Conservation (phyloP, 805 yeast genomes). For the Metschnikowia shivogae region DNA sequence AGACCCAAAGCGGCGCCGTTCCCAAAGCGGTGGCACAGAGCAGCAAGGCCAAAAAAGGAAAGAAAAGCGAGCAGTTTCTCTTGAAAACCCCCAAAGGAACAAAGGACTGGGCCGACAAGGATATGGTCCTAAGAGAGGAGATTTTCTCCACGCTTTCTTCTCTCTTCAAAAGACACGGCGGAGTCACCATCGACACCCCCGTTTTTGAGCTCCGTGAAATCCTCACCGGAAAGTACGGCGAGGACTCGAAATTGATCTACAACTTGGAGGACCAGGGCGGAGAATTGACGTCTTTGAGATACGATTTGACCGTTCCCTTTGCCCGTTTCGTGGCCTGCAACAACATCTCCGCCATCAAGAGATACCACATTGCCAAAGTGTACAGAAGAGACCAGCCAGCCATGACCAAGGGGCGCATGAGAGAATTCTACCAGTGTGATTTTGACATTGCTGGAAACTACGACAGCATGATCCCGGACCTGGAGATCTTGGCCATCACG, state of each 20-base stretch:
- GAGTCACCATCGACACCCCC: slow-evolving; percentile 97
- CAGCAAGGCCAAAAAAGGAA: slow-evolving; percentile 28
- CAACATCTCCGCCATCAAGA: slow-evolving; percentile 80
- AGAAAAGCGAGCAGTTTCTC: slow-evolving; percentile 57
- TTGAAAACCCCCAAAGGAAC: slow-evolving; percentile 96
- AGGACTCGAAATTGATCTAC: slow-evolving; percentile 93
- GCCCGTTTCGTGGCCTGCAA: slow-evolving; percentile 97
- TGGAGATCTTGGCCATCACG: slow-evolving; percentile 76
- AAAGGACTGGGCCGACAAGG: slow-evolving; percentile 97
- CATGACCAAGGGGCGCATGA: slow-evolving; percentile 99
- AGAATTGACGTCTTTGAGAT: slow-evolving; percentile 89
- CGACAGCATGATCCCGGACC: slow-evolving; percentile 94
- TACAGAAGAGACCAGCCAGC: slow-evolving; percentile 99
- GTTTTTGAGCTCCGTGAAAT: slow-evolving; percentile 96
- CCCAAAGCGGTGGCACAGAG: slow-evolving; percentile 4
- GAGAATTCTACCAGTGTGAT: slow-evolving; percentile 99
- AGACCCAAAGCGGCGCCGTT: slow-evolving; percentile 11
- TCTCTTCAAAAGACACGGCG: slow-evolving; percentile 93
- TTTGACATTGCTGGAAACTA: slow-evolving; percentile 93
- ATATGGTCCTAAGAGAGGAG: slow-evolving; percentile 91
- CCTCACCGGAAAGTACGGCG: slow-evolving; percentile 96
- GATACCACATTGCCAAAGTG: slow-evolving; percentile 97
- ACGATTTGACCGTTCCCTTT: slow-evolving; percentile 97
- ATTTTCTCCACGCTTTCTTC: slow-evolving; percentile 68
- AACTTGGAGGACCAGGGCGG: slow-evolving; percentile 99